phyloP scores from a whole-genome alignment of 805 yeast species.

The Saturnispora zaruensis region DNA sequence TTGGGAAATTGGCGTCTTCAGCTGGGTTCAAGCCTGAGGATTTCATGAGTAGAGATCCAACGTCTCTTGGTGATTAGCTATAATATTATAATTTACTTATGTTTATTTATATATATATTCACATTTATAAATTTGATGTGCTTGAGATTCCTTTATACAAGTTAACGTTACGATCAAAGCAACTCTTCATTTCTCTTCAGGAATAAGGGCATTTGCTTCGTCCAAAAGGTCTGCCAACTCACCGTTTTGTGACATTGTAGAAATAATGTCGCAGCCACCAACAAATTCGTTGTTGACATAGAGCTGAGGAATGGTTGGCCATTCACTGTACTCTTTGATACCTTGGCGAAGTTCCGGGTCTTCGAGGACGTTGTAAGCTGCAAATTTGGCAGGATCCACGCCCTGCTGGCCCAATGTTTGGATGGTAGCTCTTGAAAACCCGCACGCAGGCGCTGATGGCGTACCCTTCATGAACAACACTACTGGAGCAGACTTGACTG shows the following conservation, averaged over 20 bases:
- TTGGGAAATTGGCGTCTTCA: conserved; percentile 3
- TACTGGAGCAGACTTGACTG: conserved; percentile 84
- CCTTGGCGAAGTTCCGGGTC: conserved; percentile 92
- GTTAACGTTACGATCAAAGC: neutral
- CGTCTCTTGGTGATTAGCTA: neutral
- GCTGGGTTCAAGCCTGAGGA: conserved; percentile 4
- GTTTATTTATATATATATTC: neutral
- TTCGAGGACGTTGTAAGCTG: conserved; percentile 93
- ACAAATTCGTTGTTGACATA: conserved; percentile 85
- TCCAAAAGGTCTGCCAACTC: conserved; percentile 82
- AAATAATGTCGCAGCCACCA: conserved; percentile 96
- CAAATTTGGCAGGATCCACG: conserved; percentile 92
- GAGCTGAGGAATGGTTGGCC: conserved; percentile 99
- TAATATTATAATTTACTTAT: neutral
- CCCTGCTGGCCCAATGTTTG: conserved; percentile 93
- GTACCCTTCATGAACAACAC: conserved; percentile 98
- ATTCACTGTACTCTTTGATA: conserved; percentile 86
- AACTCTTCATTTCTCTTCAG: conserved; percentile 46
- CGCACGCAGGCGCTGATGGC: conserved; percentile 96
- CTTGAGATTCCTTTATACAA: neutral
- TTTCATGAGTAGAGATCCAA: neutral
- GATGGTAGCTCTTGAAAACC: conserved; percentile 92
- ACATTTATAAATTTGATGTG: neutral
- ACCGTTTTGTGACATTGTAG: conserved; percentile 86
- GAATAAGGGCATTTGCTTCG: conserved; percentile 66